Conservation (phyloP, 2,329 filamentous ascomycete species). For the Trichophaea hybrida region DNA sequence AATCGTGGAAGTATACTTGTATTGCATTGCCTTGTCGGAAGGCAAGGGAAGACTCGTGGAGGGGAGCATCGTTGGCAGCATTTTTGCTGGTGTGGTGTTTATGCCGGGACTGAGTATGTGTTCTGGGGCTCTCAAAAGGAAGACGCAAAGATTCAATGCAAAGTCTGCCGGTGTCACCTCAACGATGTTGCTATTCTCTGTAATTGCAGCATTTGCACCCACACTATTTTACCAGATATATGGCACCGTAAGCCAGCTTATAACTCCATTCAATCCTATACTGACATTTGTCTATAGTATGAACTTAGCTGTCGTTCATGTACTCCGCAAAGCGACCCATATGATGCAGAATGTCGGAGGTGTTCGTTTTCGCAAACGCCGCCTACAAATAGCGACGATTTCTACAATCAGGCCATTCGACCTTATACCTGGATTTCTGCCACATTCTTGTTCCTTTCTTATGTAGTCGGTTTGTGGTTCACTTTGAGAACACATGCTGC, state of each 20-base stretch:
- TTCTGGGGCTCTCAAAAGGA: conserved; percentile 92
- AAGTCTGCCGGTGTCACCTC: conserved; percentile 80
- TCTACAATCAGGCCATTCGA: conserved; percentile 78
- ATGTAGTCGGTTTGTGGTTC: conserved; percentile 87
- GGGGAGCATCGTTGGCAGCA: conserved; percentile 92
- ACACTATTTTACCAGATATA: conserved; percentile 98
- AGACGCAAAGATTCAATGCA: conserved; percentile 96
- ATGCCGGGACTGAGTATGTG: conserved; percentile 95
- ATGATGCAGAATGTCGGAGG: conserved; percentile 57
- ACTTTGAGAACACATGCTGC: conserved; percentile 90
- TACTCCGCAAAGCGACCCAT: conserved; percentile 35
- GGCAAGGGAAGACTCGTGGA: conserved; percentile 89
- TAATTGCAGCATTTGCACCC: conserved; percentile 87
- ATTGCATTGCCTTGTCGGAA: conserved; percentile 83
- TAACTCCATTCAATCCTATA: not conserved
- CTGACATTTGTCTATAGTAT: conserved; percentile 40
- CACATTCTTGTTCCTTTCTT: conserved; percentile 73
- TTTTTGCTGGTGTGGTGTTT: conserved; percentile 91
- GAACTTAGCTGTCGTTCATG: conserved; percentile 73
- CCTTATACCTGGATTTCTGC: conserved; percentile 89
- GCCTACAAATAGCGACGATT: conserved; percentile 69
- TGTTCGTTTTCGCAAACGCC: conserved; percentile 89
- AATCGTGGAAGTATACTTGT: conserved; percentile 91
- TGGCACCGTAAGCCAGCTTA: conserved; percentile 50
- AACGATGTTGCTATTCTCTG: conserved; percentile 92